phyloP scores from a whole-genome alignment of 768 basidiomycete species.

The Termitomyces sp. region DNA sequence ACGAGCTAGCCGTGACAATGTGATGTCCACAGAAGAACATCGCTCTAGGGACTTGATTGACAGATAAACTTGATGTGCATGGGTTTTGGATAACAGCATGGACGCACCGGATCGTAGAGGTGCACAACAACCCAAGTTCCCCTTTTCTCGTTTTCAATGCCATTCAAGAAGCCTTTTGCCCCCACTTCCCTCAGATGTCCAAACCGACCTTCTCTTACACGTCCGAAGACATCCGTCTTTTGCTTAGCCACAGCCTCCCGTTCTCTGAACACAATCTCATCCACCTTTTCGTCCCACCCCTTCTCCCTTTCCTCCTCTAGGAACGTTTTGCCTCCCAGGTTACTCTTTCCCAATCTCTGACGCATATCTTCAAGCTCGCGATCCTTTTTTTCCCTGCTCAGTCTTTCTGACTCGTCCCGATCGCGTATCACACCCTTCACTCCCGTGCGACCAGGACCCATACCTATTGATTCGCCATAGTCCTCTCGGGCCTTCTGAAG shows the following conservation, averaged over 20 bases:
- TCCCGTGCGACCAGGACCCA: conserved; percentile 84
- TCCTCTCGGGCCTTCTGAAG: conserved; percentile 26
- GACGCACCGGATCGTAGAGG: conserved; percentile 74
- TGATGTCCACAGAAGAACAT: conserved; percentile 69
- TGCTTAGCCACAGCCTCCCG: conserved; percentile 28
- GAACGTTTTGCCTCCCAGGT: conserved; percentile 67
- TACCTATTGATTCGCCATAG: conserved; percentile 64
- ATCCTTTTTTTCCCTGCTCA: conserved; percentile 49
- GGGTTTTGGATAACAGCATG: not conserved
- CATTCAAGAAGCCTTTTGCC: conserved; percentile 62
- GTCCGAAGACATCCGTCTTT: conserved; percentile 43
- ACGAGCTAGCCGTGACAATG: conserved; percentile 66
- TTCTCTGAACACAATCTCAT: conserved; percentile 43
- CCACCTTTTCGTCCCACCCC: conserved; percentile 40
- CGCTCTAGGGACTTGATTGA: conserved; percentile 63
- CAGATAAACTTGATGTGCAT: conserved; percentile 2
- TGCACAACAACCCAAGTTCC: conserved; percentile 84
- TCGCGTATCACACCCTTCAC: conserved; percentile 89
- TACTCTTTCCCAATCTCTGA: conserved; percentile 58
- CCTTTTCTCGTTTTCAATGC: conserved; percentile 69
- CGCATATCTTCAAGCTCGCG: conserved; percentile 52
- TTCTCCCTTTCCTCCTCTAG: conserved; percentile 74
- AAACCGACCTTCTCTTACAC: conserved; percentile 53
- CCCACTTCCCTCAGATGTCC: conserved; percentile 84
- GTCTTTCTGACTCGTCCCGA: conserved; percentile 60